Evolutionary conservation across 768 basidiomycete genomes (phyloP), one percentile per base, ranked within the genome.

Genomic region (Amylocystis lapponica): DNA sequence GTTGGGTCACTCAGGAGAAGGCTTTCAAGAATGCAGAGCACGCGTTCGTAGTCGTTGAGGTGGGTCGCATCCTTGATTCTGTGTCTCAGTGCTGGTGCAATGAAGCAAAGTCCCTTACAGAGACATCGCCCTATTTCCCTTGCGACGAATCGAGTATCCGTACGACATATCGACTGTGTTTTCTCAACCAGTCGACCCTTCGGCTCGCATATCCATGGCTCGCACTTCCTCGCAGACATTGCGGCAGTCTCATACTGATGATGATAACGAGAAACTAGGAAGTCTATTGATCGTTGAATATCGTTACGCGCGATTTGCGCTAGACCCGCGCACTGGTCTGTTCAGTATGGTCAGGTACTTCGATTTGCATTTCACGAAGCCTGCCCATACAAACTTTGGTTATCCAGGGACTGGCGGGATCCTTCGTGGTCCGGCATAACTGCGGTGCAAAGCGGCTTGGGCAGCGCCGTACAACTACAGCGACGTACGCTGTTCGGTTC

Each of bases 21-120:
- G 84, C 86, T 17, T 99, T 98, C 55, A 78, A 79, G 36, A 67
- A 87, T 43, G 69, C 80, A 8, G 62, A 65, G 27, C 65, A 78
- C 51, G 89, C 87, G 4, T 84, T 91, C 53, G 74, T 96, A 30
- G 86, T 94, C 14, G 81, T 95, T 27, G 93, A 99, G 79, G 94
- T 96, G 52, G 46, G 83, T 65, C 22, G 1, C 4, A 22, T 21
- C 36, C 17, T 22, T 7, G 36, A 23, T 47, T 29, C 27, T n/a
- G 6, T 2, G 30, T 26, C n/a, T 42, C 50, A 36, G 57, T 43
- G 49, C 58, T n/a, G n/a, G n/a, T n/a, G n/a, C 46, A 72, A 47
- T 33, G 22, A 31, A 23, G 41, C 21, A 36, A 58, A 98, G 93
- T 88, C 88, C 35, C 76, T 87, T 81, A 87, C 59, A 86, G 83